These are phyloP conservation scores for Anthracocystis setariae DNA, from an alignment of 1,284 basidiomycete species.

Conservation along the genomic window DNA sequence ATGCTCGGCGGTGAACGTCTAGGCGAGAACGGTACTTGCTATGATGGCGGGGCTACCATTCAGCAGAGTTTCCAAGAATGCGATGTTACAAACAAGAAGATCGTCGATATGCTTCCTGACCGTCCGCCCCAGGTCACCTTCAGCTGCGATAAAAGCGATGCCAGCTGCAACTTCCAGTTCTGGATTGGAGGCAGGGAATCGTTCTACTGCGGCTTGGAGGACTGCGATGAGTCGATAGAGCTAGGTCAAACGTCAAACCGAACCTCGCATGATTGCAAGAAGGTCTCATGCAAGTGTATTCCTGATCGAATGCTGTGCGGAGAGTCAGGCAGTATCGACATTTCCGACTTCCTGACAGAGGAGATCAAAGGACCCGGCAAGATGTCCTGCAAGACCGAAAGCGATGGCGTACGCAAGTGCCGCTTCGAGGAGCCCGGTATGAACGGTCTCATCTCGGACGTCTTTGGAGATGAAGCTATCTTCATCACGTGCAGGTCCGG, in stretches of 20 bases:
- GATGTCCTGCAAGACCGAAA: slow-evolving; percentile 80
- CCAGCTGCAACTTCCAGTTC: slow-evolving; percentile 71
- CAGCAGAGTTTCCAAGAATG: slow-evolving; percentile 96
- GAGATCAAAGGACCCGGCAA: slow-evolving; percentile 89
- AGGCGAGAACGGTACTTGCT: slow-evolving; percentile 85
- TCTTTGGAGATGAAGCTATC: slow-evolving; percentile 92
- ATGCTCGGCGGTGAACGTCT: slow-evolving; percentile 53
- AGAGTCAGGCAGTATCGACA: slow-evolving; percentile 95
- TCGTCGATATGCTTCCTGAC: slow-evolving; percentile 85
- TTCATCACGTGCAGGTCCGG: slow-evolving; percentile 86
- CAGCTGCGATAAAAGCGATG: slow-evolving; percentile 56
- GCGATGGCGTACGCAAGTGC: slow-evolving; percentile 72
- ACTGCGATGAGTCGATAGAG: slow-evolving; percentile 72
- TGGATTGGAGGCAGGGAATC: slow-evolving; percentile 94
- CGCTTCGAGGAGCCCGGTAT: slow-evolving; percentile 94
- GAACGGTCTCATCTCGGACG: slow-evolving; percentile 90
- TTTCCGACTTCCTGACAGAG: slow-evolving; percentile 88
- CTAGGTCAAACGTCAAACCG: slow-evolving; percentile 19
- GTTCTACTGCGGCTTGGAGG: slow-evolving; percentile 88
- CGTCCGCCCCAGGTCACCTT: slow-evolving; percentile 94
- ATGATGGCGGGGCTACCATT: slow-evolving; percentile 88
- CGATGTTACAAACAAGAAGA: slow-evolving; percentile 90
- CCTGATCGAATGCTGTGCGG: slow-evolving; percentile 93
- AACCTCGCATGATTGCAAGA: slow-evolving; percentile 71
- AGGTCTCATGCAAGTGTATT: slow-evolving; percentile 88